phyloP scores from a whole-genome alignment of 257 asterid species.

The Solanum bulbocastanum region DNA sequence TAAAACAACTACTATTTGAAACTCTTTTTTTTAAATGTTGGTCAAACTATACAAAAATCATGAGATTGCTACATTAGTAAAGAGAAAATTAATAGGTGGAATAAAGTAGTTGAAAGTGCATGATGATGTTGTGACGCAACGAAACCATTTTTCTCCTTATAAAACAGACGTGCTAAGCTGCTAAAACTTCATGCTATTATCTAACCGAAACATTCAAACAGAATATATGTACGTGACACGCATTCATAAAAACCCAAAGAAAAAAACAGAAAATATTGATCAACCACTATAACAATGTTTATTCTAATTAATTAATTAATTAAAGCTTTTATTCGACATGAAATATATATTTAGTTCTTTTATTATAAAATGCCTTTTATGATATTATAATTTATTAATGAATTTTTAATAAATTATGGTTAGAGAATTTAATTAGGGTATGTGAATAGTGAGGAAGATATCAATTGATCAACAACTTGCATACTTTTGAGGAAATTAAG shows the following conservation, averaged over 20 bases:
- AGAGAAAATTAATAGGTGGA: neutral
- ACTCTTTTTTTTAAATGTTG: neutral
- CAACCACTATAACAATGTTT: conserved; percentile 11
- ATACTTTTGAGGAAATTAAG: conserved; percentile 16
- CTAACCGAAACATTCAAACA: neutral
- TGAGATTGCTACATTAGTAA: conserved; percentile 21
- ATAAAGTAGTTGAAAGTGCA: conserved; percentile 35
- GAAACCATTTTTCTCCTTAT: conserved; percentile 6
- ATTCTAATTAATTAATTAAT: neutral
- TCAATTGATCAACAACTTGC: conserved; percentile 26
- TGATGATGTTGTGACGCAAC: conserved; percentile 29
- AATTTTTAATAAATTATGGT: neutral
- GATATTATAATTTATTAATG: neutral
- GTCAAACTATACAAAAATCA: conserved; percentile 22
- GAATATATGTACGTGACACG: neutral
- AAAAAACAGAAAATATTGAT: conserved; percentile 7
- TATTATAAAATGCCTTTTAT: neutral
- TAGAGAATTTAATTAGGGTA: neutral
- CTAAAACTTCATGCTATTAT: neutral
- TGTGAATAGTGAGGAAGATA: neutral
- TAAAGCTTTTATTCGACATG: neutral
- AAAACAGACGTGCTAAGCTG: neutral
- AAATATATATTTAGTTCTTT: neutral
- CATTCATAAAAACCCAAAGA: neutral
- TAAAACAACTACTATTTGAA: neutral